Conservation (phyloP, 2,329 filamentous ascomycete species). For the Colletotrichum theobromicola region DNA sequence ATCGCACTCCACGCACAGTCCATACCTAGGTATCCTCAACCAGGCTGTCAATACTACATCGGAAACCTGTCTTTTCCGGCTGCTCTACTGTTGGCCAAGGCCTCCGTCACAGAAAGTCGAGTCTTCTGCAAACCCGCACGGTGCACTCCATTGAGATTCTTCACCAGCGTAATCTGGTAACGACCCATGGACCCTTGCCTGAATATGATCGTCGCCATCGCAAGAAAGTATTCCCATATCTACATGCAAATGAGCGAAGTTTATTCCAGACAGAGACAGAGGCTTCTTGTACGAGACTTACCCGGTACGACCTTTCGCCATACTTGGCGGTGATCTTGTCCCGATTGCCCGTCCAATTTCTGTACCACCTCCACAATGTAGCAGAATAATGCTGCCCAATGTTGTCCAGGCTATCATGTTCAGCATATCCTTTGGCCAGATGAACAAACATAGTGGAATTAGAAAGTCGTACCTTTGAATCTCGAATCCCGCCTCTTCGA, state of each 20-base stretch:
- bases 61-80: background rate
- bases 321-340: conserved; percentile 90
- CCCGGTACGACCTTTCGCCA: conserved; percentile 75
- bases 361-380: conserved; percentile 90
- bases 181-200: conserved; percentile 79
- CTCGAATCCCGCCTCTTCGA: conserved; percentile 85
- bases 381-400: conserved; percentile 89
- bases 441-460: background rate
- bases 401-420: conserved; percentile 69
- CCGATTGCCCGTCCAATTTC: conserved; percentile 88
- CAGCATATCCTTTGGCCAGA: background rate
- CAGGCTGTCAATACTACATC: rapidly evolving
- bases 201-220: conserved; percentile 77
- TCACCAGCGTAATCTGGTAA: conserved; percentile 80
- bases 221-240: conserved; percentile 86
- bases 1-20: too few species aligned
- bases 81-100: background rate
- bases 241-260: conserved; percentile 40
- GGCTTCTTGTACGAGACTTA: conserved; percentile 36
- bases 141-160: conserved; percentile 84
- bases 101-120: background rate
- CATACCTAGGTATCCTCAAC: background rate
- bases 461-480: conserved; percentile 43
- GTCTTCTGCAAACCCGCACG: conserved; percentile 39
- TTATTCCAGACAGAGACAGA: conserved; percentile 69